Evolutionary conservation across 345 rosid genomes (phyloP).

Genomic region (Hevea brasiliensis): DNA sequence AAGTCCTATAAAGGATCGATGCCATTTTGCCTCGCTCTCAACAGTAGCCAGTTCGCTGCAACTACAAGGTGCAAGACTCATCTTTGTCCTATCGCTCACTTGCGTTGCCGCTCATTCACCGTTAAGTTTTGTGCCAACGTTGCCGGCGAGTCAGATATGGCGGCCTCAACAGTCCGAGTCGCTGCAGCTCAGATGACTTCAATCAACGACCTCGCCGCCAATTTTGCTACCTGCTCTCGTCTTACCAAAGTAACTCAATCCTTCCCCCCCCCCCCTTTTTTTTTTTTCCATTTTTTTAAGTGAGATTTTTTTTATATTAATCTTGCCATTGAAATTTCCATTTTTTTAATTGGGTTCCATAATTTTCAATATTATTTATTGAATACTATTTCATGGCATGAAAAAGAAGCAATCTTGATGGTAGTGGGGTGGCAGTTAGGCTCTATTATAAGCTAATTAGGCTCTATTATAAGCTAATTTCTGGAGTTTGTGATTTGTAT

Average conservation of each 20-base stretch:
- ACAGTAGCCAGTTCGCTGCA: too few species aligned
- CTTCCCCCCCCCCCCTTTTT: neutral
- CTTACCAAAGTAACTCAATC: constrained; percentile 60
- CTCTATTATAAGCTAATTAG: neutral
- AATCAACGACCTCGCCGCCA: constrained; percentile 71
- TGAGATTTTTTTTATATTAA: neutral
- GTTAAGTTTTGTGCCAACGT: constrained; percentile 9
- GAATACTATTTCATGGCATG: too few species aligned
- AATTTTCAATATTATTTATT: too few species aligned
- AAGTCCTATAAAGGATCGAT: too few species aligned
- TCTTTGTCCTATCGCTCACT: too few species aligned
- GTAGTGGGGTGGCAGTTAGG: neutral
- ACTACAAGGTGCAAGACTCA: too few species aligned
- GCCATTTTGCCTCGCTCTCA: too few species aligned
- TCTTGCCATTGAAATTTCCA: too few species aligned
- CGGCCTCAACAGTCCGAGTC: constrained; percentile 59
- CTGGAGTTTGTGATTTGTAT: neutral
- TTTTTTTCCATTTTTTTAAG: neutral
- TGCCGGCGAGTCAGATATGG: constrained; percentile 37
- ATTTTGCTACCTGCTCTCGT: constrained; percentile 84
- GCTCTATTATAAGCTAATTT: neutral
- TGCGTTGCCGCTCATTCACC: too few species aligned
- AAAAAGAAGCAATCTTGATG: neutral
- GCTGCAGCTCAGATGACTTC: constrained; percentile 99
- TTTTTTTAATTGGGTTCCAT: too few species aligned